Base-by-base conservation (phyloP, 345 rosid species). In the Arabidopsis suecica region DNA sequence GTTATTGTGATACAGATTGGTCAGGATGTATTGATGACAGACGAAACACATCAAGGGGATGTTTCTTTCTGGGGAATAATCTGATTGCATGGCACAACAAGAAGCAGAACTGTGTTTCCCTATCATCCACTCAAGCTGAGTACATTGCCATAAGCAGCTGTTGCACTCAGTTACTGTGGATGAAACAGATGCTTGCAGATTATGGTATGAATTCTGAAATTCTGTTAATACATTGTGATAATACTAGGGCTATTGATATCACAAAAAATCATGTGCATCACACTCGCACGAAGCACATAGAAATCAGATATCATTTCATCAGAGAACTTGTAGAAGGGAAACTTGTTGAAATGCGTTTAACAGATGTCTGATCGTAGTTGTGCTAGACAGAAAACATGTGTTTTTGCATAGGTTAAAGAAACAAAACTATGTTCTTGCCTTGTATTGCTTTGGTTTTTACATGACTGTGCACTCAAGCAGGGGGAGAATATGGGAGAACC, bases 101-200 rank as follows among this genome's bases (percentile, higher is more conserved):
- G 7, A 42, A 62, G 1, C 33, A 42, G 3, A 8, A 12, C 0
- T 42, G 0, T 10, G 22, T 62, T 0, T 11, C 51, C 0, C 0
- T 62, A 1, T 42, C 67, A 0, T 41, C 51, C 0, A 9, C 42
- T 1, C 12, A 32, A 1, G 34, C 9, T 0, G 12, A 51, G 14
- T 49, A 16, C 1, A 44, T 44, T 1, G 18, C 13, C 0, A 55
- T 59, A 8, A 9, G 45, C 0, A 18, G 30, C 0, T 36, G 30
- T 9, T 59, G 30, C 1, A 18, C 30, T 1, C 5, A 59, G 2
- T 4, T 59, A 0, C 1, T 36, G 0, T 59, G 30, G 48, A 59
- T 59, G n/a, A 59, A 36, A 2, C 11, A 36, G 5, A 61, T 61
- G 65, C 5, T 22, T 0, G 18, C 0, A 0, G 48, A 60, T 0